A percentile compares a stretch with the other conserved stretches of the same genome.
Evolutionary conservation across 352 stramenopile genomes (phyloP).

Genomic region (Phytophthora pluvialis): DNA sequence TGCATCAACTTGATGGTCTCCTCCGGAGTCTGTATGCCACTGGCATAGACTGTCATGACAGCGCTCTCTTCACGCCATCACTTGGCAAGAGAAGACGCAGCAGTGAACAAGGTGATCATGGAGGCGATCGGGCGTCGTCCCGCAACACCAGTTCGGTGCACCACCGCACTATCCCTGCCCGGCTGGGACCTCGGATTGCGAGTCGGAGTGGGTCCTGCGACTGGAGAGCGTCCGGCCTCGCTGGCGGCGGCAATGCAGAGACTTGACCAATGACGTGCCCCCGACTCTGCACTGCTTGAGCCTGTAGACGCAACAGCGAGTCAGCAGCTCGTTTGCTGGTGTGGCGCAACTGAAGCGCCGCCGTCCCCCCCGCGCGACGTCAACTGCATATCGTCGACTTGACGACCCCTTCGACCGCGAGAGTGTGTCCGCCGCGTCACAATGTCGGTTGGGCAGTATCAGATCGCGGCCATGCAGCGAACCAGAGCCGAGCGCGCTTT

Average conservation of each 20-base stretch:
- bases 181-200: slow-evolving; percentile 12
- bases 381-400: slow-evolving; percentile 16
- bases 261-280: neutral
- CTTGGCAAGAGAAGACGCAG: slow-evolving; percentile 18
- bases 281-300: neutral
- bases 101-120: slow-evolving; percentile 14
- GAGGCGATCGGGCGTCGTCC: slow-evolving; percentile 2
- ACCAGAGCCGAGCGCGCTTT: slow-evolving; percentile 7
- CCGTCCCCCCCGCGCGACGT: slow-evolving; percentile 1
- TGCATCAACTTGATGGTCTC: slow-evolving; percentile 14
- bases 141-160: slow-evolving; percentile 3
- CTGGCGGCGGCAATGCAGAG: slow-evolving; percentile 11
- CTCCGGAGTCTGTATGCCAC: slow-evolving; percentile 1
- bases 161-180: slow-evolving; percentile 4
- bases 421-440: slow-evolving; percentile 28
- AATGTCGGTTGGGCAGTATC: slow-evolving; percentile 23
- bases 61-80: slow-evolving; percentile 14
- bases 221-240: slow-evolving; percentile 8
- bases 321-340: neutral
- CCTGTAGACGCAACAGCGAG: slow-evolving; percentile 2
- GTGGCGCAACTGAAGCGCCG: slow-evolving; percentile 3
- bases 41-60: neutral
- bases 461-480: slow-evolving; percentile 5
- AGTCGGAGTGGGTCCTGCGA: slow-evolving; percentile 1
- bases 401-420: slow-evolving; percentile 15